Conservation (phyloP, 805 yeast genomes). For the Komagataella phaffii region DNA sequence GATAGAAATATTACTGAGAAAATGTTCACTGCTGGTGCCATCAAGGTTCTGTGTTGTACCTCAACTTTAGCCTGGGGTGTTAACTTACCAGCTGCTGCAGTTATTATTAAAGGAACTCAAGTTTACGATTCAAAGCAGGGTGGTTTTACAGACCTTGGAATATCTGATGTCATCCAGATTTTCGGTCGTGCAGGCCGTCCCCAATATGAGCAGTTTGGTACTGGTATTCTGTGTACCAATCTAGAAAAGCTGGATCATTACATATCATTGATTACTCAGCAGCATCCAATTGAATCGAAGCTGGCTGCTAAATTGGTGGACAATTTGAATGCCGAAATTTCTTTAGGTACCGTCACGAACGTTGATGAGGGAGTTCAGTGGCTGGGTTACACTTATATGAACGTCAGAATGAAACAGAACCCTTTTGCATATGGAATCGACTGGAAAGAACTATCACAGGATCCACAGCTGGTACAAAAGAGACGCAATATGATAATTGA, state of each 20-base stretch:
- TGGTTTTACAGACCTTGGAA: constrained; percentile 87
- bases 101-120: constrained; percentile 91
- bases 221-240: constrained; percentile 82
- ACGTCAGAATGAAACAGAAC: constrained; percentile 86
- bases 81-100: constrained; percentile 95
- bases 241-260: constrained; percentile 76
- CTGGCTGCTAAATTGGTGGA: constrained; percentile 71
- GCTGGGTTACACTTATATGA: constrained; percentile 95
- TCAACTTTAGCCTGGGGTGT: constrained; percentile 99
- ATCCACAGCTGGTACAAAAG: constrained; percentile 63
- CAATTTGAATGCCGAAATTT: constrained; percentile 90
- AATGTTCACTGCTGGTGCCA: constrained; percentile 74
- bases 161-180: constrained; percentile 93
- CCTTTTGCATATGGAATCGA: constrained; percentile 88
- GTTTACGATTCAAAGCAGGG: constrained; percentile 91
- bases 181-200: constrained; percentile 99
- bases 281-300: constrained; percentile 90
- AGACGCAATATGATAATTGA: constrained; percentile 62
- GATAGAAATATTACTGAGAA: constrained; percentile 86
- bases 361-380: constrained; percentile 91
- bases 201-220: constrained; percentile 84
- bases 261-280: constrained; percentile 79
- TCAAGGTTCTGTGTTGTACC: constrained; percentile 86
- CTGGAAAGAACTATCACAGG: constrained; percentile 75
- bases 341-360: constrained; percentile 89